Base-by-base conservation (phyloP, 202 grass and related monocot genomes). In the Musa balbisiana region DNA sequence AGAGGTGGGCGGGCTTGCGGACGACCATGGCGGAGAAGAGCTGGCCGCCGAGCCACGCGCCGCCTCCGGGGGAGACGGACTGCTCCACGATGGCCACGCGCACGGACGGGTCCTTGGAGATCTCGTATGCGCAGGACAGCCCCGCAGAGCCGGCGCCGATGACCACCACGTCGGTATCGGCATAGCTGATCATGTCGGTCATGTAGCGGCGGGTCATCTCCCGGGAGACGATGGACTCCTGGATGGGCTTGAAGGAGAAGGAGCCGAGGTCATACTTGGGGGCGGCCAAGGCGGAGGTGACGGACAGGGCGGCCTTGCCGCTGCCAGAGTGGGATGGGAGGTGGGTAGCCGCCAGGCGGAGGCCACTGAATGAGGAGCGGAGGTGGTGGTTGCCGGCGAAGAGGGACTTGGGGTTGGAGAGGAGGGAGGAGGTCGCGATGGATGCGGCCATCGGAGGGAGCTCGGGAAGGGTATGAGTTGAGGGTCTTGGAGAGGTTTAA, bases 131-230 rank as follows among this genome's bases (percentile, higher is more conserved):
- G 80, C 92, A 96, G 69, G 92, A 85, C 11, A 96, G 87, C 0
- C 92, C 92, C 0, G 92, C 92, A 2, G 92, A 96, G 0, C 92
- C 92, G 1, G 92, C 92, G 14, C 92, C 92, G 3, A 92, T 72
- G 77, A 96, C 59, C 52, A 96, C 87, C 0, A 92, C 92, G 72
- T 96, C 92, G 21, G 92, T 96, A 74, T 96, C 92, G 2, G 90
- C 92, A 85, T 92, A 0, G 12, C 90, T 92, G 62, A 96, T 96
- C 90, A 96, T 89, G 75, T 96, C 92, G 0, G 92, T 96, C 92
- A 92, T 96, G 84, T 97, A 97, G 0, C 86, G 88, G 1, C 90
- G 84, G 1, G 90, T 97, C 93, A 93, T 97, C 87, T 97, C 90
- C 9, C 90, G 86, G 16, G 93, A 87, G 0, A 97, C 90, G 80